A percentile compares a stretch with the other conserved stretches of the same genome.
phyloP scores from a whole-genome alignment of 257 asterid genomes.

The Solanum tarapatanum region DNA sequence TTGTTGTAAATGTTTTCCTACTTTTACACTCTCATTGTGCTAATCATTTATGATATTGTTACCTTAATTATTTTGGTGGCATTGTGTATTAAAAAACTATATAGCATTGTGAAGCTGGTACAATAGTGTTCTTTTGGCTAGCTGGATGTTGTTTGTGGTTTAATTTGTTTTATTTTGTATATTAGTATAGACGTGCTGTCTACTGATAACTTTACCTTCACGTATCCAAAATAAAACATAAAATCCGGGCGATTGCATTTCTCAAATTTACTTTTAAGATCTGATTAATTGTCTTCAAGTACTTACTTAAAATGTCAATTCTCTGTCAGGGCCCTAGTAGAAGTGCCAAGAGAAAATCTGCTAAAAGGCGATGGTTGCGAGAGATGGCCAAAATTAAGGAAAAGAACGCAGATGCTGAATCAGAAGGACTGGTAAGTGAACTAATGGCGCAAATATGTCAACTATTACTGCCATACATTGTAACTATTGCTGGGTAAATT shows the following conservation, averaged over 20 bases:
- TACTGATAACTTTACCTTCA: background rate
- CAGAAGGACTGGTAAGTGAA: slow-evolving; percentile 61
- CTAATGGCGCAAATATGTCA: background rate
- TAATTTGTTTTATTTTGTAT: background rate
- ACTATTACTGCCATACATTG: background rate
- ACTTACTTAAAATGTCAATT: background rate
- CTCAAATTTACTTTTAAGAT: background rate
- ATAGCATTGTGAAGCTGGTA: background rate
- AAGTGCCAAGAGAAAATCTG: slow-evolving; percentile 60
- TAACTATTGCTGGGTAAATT: slow-evolving; percentile 7
- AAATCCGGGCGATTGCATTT: background rate
- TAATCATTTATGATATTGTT: background rate
- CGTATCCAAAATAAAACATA: background rate
- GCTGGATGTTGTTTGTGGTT: background rate
- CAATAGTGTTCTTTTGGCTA: background rate
- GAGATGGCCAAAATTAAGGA: slow-evolving; percentile 77
- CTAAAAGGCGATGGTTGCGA: slow-evolving; percentile 53
- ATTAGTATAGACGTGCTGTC: too few relatives aligned
- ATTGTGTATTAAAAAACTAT: background rate
- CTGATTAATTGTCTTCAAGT: background rate
- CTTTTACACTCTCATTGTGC: background rate
- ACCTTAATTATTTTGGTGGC: background rate
- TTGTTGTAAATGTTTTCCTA: background rate
- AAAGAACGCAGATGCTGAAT: slow-evolving; percentile 36
- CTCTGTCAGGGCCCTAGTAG: slow-evolving; percentile 59